phyloP scores from a whole-genome alignment of 2,329 filamentous ascomycete species.

The Botrytis hyacinthi region DNA sequence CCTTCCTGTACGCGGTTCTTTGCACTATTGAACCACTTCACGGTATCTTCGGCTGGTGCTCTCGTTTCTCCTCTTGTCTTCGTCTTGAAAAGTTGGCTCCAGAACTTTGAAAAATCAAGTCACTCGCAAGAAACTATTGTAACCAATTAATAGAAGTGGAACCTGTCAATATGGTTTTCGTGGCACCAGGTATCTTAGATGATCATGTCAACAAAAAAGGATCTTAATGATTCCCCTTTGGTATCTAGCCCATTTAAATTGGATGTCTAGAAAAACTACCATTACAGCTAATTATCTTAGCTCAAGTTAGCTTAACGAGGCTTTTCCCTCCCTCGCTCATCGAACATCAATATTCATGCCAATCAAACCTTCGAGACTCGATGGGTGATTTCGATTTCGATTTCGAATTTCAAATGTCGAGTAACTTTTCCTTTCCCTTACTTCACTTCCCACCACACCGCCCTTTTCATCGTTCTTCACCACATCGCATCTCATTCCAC shows the following conservation, averaged over 20 bases:
- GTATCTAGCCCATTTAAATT: not conserved
- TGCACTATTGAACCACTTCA: not conserved
- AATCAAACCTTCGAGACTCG: conserved; percentile 4
- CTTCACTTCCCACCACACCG: not conserved
- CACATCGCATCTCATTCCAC: not conserved
- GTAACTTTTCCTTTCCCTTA: not conserved
- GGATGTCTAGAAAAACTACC: not conserved
- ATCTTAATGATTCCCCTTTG: not conserved
- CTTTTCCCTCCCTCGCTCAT: not conserved
- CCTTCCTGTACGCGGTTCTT: too few species aligned
- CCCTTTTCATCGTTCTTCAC: not conserved
- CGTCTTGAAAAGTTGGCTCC: not conserved
- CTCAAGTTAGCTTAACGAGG: conserved; percentile 1
- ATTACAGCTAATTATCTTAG: not conserved
- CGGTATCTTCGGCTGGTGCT: not conserved
- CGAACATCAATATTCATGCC: not conserved
- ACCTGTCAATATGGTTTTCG: conserved; percentile 5
- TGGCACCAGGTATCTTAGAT: conserved; percentile 2
- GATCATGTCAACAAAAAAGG: conserved; percentile 1
- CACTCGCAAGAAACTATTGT: not conserved
- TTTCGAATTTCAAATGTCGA: not conserved
- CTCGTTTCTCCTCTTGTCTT: not conserved
- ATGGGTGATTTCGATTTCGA: not conserved
- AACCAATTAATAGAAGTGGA: not conserved
- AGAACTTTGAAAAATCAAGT: not conserved